phyloP scores from a whole-genome alignment of 345 rosid species.

The Heritiera fomes region DNA sequence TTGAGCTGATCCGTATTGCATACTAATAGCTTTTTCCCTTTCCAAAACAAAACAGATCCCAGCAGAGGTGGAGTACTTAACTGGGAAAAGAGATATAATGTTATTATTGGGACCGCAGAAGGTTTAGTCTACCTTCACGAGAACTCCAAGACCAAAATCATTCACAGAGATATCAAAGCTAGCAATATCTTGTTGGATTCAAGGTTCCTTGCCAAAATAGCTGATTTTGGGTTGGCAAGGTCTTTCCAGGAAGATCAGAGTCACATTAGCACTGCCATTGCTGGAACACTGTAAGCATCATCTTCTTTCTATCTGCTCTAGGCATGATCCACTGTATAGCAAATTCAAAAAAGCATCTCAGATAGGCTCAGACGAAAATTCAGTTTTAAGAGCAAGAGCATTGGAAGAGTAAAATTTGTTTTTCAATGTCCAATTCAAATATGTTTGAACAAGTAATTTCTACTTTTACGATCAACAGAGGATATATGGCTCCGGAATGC shows the following conservation, averaged over 20 bases:
- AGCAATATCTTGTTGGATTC: slow-evolving; percentile 83
- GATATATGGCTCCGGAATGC: slow-evolving; percentile 97
- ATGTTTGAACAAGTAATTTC: not conserved
- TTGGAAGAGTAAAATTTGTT: not conserved
- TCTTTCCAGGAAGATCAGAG: slow-evolving; percentile 91
- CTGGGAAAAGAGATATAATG: slow-evolving; percentile 68
- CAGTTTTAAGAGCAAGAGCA: not conserved
- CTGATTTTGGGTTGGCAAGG: slow-evolving; percentile 92
- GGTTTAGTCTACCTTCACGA: slow-evolving; percentile 85
- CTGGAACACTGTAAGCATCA: slow-evolving; percentile 78
- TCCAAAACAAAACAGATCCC: slow-evolving; percentile 43
- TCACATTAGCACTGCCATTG: slow-evolving; percentile 95
- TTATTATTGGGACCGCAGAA: slow-evolving; percentile 74
- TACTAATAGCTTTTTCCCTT: not conserved
- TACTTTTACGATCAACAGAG: slow-evolving; percentile 44
- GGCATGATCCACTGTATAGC: not conserved
- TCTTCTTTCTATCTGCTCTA: not conserved
- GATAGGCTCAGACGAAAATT: not conserved
- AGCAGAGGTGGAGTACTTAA: slow-evolving; percentile 58
- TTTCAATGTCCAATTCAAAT: too few species aligned
- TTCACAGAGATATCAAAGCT: slow-evolving; percentile 88
- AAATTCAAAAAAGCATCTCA: not conserved
- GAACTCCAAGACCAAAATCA: slow-evolving; percentile 63
- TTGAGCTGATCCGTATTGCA: not conserved
- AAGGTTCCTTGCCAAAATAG: slow-evolving; percentile 78